A percentile compares a stretch with the other conserved stretches of the same genome.
These are phyloP conservation scores for Neocucurbitaria cava DNA, from an alignment of 2,329 filamentous ascomycete genomes.

Conservation along the genomic window DNA sequence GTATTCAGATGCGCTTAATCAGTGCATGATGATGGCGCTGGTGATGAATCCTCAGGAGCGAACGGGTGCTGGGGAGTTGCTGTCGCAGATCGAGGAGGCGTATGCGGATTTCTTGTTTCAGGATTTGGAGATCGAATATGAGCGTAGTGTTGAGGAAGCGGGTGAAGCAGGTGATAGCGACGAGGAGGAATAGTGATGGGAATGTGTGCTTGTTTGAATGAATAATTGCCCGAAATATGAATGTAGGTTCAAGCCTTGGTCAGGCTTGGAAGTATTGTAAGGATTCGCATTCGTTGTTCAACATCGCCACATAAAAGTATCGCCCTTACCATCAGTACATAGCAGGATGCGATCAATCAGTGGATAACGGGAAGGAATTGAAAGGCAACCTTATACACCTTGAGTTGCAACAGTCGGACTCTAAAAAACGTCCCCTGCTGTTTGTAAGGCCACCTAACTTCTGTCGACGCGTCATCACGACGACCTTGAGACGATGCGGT, in stretches of 20 bases:
- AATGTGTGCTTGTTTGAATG: background rate
- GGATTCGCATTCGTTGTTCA: too few species aligned
- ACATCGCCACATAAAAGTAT: too few species aligned
- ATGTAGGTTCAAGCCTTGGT: background rate
- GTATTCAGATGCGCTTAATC: conserved; percentile 24
- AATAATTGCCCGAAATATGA: background rate
- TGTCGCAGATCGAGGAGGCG: background rate
- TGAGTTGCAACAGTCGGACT: too few species aligned
- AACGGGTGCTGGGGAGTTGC: conserved; percentile 6
- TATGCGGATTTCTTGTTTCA: background rate
- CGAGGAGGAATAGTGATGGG: background rate
- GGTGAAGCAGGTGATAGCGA: background rate
- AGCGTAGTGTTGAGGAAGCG: background rate
- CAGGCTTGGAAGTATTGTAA: too few species aligned
- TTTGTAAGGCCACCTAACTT: too few species aligned
- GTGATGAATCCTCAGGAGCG: conserved; percentile 11
- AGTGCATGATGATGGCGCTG: conserved; percentile 20
- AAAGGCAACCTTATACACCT: too few species aligned
- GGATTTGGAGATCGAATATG: background rate
- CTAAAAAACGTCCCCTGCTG: too few species aligned
- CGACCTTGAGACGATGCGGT: too few species aligned
- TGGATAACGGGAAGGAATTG: too few species aligned
- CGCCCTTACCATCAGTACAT: too few species aligned
- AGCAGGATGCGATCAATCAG: too few species aligned
- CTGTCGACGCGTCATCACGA: too few species aligned